Base-by-base conservation (phyloP, 129 eudicot genomes). In the Flaveria linearis region DNA sequence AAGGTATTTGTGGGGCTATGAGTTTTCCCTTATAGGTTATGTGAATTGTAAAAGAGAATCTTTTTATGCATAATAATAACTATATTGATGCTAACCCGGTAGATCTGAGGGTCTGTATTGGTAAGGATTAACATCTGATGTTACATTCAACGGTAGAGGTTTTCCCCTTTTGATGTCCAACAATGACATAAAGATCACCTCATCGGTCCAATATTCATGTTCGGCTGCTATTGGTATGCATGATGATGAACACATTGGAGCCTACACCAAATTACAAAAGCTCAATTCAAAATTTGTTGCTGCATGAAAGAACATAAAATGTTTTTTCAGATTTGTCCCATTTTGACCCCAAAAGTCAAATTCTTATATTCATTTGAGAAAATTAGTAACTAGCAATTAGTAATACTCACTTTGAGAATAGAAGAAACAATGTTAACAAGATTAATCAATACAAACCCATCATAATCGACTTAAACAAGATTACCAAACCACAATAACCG, bases 121-220 rank as follows among this genome's bases (percentile, higher is more conserved):
- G 73, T 82, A 91, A 30, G 94, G 97, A 84, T 85, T 85, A 23
- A 87, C 65, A 78, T 91, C 90, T 0, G 62, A 72, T 23, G 73
- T 65, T 52, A 88, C 88, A 17, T 85, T 77, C 0, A n/a, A 56
- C 0, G 90, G 91, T 23, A 85, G 76, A 68, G 84, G 81, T 17
- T 78, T 78, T 67, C 88, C 91, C 6, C 28, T 62, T 23, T 61
- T 76, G 68, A 83, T 36, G 25, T 80, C 57, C 4, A 73, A 67
- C 47, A 91, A 69, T 3, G 68, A 76, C 80, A 47, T 69, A 76
- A 81, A 73, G 77, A 88, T 72, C 49, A 80, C 84, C 60, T 85
- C 87, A 46, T 91, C 94, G 7, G 87, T 83, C 87, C 83, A 83
- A 52, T 75, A 79, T 55, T 45, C 55, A 25, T 68, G 68, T 68